Evolutionary conservation across 768 basidiomycete species (phyloP).

Genomic region (Mycena maculata): DNA sequence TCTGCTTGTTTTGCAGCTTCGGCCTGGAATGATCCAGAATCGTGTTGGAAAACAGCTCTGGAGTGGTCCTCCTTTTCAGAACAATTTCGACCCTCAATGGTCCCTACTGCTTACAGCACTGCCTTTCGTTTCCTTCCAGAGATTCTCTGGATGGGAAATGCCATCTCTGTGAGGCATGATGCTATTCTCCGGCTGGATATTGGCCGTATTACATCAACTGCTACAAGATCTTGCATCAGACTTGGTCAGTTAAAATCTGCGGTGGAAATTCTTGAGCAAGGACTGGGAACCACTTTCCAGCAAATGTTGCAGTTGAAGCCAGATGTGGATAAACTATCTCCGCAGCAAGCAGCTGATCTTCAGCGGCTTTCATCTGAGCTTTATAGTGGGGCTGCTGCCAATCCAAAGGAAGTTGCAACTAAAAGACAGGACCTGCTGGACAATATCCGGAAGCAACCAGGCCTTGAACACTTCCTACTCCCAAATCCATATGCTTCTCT

Average conservation of each 20-base stretch:
- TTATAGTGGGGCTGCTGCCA: neutral
- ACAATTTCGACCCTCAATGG: neutral
- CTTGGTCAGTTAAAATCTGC: neutral
- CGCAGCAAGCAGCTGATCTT: neutral
- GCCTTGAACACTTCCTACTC: too few species aligned
- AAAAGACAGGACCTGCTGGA: conserved; percentile 26
- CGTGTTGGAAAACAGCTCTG: neutral
- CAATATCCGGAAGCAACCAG: too few species aligned
- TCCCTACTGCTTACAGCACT: neutral
- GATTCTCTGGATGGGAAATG: too few species aligned
- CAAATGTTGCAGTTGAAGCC: conserved; percentile 4
- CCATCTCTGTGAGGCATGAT: neutral
- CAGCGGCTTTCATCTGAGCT: neutral
- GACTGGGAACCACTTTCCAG: too few species aligned
- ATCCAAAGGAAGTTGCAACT: neutral
- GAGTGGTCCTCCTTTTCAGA: neutral
- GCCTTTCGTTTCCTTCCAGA: conserved; percentile 1
- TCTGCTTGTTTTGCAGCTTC: neutral
- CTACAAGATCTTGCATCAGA: neutral
- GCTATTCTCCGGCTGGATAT: neutral
- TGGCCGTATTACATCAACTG: neutral
- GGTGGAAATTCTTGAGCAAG: conserved; percentile 1
- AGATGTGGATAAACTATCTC: neutral
- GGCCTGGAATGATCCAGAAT: neutral
- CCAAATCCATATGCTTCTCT: conserved; percentile 18